Base-by-base conservation (phyloP, 169 alveolate genomes). In the Plasmodium falciparum region DNA sequence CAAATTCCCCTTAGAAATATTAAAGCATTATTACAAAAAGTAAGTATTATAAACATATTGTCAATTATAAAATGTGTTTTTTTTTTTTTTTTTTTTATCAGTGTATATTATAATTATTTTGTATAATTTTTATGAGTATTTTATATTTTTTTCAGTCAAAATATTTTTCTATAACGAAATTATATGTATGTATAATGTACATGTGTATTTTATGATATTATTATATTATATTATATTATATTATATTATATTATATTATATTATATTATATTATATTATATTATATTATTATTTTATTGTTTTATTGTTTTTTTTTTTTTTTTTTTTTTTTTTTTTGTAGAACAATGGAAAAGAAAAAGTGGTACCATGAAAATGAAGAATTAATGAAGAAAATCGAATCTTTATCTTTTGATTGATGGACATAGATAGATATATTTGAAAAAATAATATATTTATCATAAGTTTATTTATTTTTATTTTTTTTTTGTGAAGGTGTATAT, bases 281-380 rank as follows among this genome's bases (percentile, higher is more conserved):
- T 24, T 24, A n/a, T n/a, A 24, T 24, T 17, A 24, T 65, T 65
- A 9, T 9, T 12, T 9, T 5, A 61, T n/a, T 24, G 4, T 49
- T 70, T 70, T 39, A 26, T 26, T 47, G 3, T 65, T 50, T 78
- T 50, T 17, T 22, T 50, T 52, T 45, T 69, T 69, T 69, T 69
- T 33, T 20, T 71, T 20, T 69, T 43, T 17, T 45, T 3, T 3
- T 26, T 49, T 29, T 74, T 56, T 43, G 66, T 29, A 80, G 90
- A 70, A 80, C 90, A 7, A 80, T 80, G 90, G 90, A 80, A 45
- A 80, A 80, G 72, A 80, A 80, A 39, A 80, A 80, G 47, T 80
- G 90, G 90, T 80, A 80, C 62, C 90, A 80, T 43, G 90, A 80
- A 62, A 80, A 80, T 58, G 90, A 80, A 45, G 90, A 80, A 8